phyloP scores from a whole-genome alignment of 2,329 filamentous ascomycete species.

The Fusarium agapanthi region DNA sequence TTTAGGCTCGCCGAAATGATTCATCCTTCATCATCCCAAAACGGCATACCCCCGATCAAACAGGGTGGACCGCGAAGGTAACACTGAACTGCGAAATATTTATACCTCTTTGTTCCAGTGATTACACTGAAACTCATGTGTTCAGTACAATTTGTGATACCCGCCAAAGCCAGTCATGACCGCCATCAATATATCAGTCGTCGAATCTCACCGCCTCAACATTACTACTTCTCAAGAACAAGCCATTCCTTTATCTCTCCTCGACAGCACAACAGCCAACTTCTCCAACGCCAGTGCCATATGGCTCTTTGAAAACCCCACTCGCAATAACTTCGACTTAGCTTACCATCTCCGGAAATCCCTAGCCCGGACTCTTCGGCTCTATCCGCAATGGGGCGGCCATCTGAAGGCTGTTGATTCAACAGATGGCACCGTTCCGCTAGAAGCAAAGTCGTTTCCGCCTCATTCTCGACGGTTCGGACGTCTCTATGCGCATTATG shows the following conservation, averaged over 20 bases:
- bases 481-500: slow-evolving; percentile 32
- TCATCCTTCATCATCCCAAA: background rate
- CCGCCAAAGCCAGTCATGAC: accelerated
- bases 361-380: slow-evolving; percentile 8
- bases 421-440: slow-evolving; percentile 2
- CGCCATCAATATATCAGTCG: background rate
- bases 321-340: background rate
- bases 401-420: slow-evolving; percentile 20
- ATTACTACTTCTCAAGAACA: background rate
- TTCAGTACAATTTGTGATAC: accelerated
- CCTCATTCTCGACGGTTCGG: slow-evolving; percentile 34
- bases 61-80: too few relatives aligned
- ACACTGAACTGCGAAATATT: background rate
- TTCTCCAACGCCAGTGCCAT: slow-evolving; percentile 35
- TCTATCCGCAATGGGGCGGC: slow-evolving; percentile 36
- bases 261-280: slow-evolving; percentile 36
- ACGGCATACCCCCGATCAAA: background rate
- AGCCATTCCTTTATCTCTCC: slow-evolving; percentile 25
- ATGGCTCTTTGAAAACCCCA: slow-evolving; percentile 33
- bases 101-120: too few relatives aligned
- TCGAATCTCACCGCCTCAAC: background rate
- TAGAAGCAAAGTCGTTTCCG: slow-evolving; percentile 23
- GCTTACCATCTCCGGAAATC: slow-evolving; percentile 13
- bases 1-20: background rate
- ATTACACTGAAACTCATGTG: accelerated